phyloP scores from a whole-genome alignment of 202 grass and related monocot genomes.

The Schoenoplectus triqueter region DNA sequence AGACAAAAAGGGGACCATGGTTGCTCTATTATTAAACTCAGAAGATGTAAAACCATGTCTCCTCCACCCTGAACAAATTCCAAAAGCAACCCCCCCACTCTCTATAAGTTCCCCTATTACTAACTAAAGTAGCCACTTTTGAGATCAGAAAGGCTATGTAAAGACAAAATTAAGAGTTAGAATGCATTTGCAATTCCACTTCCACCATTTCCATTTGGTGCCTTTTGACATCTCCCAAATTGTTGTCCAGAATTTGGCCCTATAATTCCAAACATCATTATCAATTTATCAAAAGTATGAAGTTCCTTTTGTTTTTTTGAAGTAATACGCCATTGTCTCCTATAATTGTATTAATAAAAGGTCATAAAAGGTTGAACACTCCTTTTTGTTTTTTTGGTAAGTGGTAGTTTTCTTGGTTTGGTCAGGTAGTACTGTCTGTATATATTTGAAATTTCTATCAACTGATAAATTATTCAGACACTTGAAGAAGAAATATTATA shows the following conservation, averaged over 20 bases:
- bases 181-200: constrained; percentile 14
- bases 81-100: constrained; percentile 19
- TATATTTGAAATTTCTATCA: not conserved
- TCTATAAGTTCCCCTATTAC: constrained; percentile 30
- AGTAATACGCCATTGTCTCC: not conserved
- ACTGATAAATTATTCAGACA: too few species aligned
- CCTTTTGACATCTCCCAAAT: constrained; percentile 31
- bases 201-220: constrained; percentile 26
- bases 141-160: constrained; percentile 41
- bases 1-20: not conserved
- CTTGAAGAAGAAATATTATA: too few species aligned
- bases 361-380: not conserved
- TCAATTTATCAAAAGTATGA: not conserved
- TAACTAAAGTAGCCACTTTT: constrained; percentile 39
- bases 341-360: too few species aligned
- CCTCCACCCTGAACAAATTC: constrained; percentile 20
- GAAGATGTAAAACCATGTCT: constrained; percentile 32
- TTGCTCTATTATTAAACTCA: constrained; percentile 35
- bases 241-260: not conserved
- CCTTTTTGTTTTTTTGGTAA: not conserved
- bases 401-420: not conserved
- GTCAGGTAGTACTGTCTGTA: not conserved
- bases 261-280: constrained; percentile 38
- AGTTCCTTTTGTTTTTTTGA: constrained; percentile 1
- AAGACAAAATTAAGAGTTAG: constrained; percentile 32